Base-by-base conservation (phyloP, 768 basidiomycete species). In the Baorangia bicolor region DNA sequence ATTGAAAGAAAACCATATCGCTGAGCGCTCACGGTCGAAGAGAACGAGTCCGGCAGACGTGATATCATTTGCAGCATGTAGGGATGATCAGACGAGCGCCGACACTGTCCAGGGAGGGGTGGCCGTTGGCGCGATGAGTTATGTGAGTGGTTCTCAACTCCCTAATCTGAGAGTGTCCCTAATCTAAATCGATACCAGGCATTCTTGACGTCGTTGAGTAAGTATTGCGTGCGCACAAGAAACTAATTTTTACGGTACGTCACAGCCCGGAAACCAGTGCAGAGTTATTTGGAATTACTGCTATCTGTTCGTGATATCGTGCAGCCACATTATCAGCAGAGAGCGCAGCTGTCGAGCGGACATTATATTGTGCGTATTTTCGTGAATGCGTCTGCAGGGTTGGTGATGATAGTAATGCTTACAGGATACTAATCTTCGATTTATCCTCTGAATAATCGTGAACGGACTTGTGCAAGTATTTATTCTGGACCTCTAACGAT, bases 101-200 rank as follows among this genome's bases (percentile, higher is more conserved):
- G 89, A 90, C 64, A 87, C 87, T 1, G 81, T 81, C 48, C 74
- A 80, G 27, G 77, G 76, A 23, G 86, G 86, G 23, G 74, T 81
- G 4, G 85, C 88, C 0, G 84, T 87, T 8, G 90, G 90, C 3
- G 90, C 89, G 4, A 91, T 91, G 86, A 89, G 87, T 69, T 78
- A 87, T 71, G 88, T 89, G 65, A 46, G 87, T 73, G 8, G n/a
- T 5, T 34, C 16, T 39, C 23, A 8, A 16, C 14, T 33, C 2
- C 23, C 9, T 33, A 4, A 7, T 25, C 23, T 10, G 6, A 11
- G 35, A n/a, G 5, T 31, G 1, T 16, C 5, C 23, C 49, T 63
- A 11, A 69, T 39, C 14, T 49, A 9, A 34, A 30, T 25, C 35
- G 18, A 30, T 16, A 28, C 18, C 49, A 90, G 87, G 88, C 87